phyloP scores from a whole-genome alignment of 2,329 filamentous ascomycete species.

The Madurella mycetomatis region DNA sequence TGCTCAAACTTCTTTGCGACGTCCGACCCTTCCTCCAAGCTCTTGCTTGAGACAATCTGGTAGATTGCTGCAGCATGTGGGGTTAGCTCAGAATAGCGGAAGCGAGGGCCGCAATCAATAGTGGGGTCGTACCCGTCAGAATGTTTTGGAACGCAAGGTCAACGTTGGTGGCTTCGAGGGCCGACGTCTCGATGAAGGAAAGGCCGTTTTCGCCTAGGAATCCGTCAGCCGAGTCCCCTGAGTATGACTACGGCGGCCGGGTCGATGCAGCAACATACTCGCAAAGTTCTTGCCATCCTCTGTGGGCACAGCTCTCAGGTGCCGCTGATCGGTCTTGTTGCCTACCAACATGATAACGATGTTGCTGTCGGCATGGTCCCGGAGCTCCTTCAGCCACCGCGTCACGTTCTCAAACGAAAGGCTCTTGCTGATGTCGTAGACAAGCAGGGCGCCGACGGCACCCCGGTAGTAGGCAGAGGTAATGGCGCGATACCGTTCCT shows the following conservation, averaged over 20 bases:
- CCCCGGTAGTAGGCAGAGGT: constrained; percentile 99
- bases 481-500: constrained; percentile 98
- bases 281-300: constrained; percentile 98
- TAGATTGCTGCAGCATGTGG: constrained; percentile 77
- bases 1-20: constrained; percentile 65
- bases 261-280: constrained; percentile 51
- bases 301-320: constrained; percentile 92
- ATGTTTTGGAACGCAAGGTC: constrained; percentile 99
- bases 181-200: constrained; percentile 98
- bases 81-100: constrained; percentile 10
- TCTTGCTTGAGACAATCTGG: constrained; percentile 97
- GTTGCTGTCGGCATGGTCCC: constrained; percentile 96
- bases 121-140: constrained; percentile 70
- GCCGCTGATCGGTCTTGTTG: constrained; percentile 99
- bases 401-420: constrained; percentile 99
- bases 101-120: background rate
- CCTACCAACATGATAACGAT: constrained; percentile 99
- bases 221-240: constrained; percentile 26
- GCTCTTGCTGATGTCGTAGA: constrained; percentile 99
- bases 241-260: background rate
- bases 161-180: constrained; percentile 97
- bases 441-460: constrained; percentile 91
- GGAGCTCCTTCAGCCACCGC: constrained; percentile 96
- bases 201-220: constrained; percentile 88
- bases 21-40: constrained; percentile 76